phyloP scores from a whole-genome alignment of 2,329 filamentous ascomycete genomes.

The Gnomoniopsis sp. region DNA sequence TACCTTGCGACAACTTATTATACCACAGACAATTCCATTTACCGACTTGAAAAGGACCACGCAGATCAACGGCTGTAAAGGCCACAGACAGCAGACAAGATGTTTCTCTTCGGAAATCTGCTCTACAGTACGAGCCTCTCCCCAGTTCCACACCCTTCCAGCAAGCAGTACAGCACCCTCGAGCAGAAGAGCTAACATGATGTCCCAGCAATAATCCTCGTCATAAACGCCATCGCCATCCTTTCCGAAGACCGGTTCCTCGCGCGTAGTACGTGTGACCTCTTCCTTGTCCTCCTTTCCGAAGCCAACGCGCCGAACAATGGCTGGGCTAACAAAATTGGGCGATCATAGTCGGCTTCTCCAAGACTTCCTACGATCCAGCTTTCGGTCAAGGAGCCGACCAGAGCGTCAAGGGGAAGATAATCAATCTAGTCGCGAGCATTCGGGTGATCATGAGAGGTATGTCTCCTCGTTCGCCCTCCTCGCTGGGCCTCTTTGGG shows the following conservation, averaged over 20 bases:
- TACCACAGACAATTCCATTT: not conserved
- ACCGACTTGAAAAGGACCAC: not conserved
- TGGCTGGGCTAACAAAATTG: conserved; percentile 18
- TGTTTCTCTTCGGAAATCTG: conserved; percentile 70
- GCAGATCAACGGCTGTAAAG: conserved; percentile 6
- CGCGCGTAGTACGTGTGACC: conserved; percentile 63
- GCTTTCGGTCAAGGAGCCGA: conserved; percentile 71
- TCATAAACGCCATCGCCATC: conserved; percentile 90
- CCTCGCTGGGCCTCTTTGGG: no score
- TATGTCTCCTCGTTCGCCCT: conserved; percentile 46
- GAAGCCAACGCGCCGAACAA: not conserved
- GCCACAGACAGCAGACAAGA: conserved; percentile 33
- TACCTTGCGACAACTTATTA: not conserved
- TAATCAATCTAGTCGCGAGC: conserved; percentile 85
- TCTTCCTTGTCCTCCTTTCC: not conserved
- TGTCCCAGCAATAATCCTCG: conserved; percentile 70
- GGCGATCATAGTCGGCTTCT: conserved; percentile 78
- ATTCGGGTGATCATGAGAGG: conserved; percentile 91
- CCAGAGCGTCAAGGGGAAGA: conserved; percentile 78
- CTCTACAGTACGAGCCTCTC: conserved; percentile 60
- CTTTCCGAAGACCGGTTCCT: conserved; percentile 95
- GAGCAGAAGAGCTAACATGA: conserved; percentile 9
- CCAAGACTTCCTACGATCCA: conserved; percentile 64
- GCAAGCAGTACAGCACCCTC: conserved; percentile 1
- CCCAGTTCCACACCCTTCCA: conserved; percentile 10